A percentile compares a stretch with the other conserved stretches of the same genome.
Conservation (phyloP, 495 filamentous ascomycete species). For the Clohesyomyces aquaticus region DNA sequence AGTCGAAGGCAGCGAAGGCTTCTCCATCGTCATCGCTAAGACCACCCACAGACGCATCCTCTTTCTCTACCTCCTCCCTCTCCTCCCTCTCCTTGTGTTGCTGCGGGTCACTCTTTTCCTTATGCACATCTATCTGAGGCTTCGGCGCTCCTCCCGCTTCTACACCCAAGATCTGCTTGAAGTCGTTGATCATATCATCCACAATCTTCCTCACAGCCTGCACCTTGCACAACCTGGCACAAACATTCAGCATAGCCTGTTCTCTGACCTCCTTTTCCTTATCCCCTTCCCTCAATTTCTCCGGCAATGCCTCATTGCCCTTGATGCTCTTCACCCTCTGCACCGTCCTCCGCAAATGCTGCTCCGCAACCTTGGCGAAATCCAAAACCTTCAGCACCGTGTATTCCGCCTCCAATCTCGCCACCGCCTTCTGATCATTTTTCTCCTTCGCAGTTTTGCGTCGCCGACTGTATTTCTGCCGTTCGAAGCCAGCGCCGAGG, state of each 20-base stretch:
- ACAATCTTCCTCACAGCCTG: conserved; percentile 72
- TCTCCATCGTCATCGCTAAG: conserved; percentile 39
- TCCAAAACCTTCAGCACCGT: conserved; percentile 80
- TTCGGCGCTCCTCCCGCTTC: conserved; percentile 54
- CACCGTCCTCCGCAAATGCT: conserved; percentile 76
- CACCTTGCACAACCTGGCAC: conserved; percentile 77
- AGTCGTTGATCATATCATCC: conserved; percentile 61
- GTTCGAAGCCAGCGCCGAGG: conserved; percentile 80
- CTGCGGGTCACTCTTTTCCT: conserved; percentile 5
- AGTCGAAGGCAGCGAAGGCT: conserved; percentile 56
- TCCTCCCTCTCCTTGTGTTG: not conserved
- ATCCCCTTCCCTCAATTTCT: conserved; percentile 41
- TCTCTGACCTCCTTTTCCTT: conserved; percentile 51
- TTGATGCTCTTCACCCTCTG: conserved; percentile 71
- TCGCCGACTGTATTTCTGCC: conserved; percentile 81
- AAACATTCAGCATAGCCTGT: conserved; percentile 68
- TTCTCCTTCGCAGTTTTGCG: conserved; percentile 66
- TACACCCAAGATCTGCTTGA: conserved; percentile 62
- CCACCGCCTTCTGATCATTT: conserved; percentile 46
- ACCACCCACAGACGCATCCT: conserved; percentile 7
- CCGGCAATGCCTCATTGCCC: conserved; percentile 53
- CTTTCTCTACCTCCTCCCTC: conserved; percentile 9
- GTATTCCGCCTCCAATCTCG: conserved; percentile 72
- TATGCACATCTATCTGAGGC: not conserved
- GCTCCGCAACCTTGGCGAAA: conserved; percentile 63